Base-by-base conservation (phyloP, 495 filamentous ascomycete species). In the Penicillium silybi region DNA sequence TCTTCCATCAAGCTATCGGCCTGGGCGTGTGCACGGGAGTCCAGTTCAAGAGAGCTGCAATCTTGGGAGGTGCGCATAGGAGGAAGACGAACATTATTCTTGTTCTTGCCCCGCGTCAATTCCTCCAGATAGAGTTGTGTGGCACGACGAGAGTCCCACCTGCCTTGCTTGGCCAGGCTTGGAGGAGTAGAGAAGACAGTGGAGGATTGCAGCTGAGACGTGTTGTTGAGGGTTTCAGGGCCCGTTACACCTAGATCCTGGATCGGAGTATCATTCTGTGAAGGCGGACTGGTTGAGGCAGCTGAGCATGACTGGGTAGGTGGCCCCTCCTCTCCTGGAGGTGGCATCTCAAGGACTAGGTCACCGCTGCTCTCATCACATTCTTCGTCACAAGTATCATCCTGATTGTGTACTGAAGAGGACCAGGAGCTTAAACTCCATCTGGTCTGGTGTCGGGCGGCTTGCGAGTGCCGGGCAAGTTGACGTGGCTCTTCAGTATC, bases 361-460 rank as follows among this genome's bases (percentile, higher is more conserved):
- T 71, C 69, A 46, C 72, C 66, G 4, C 57, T 56, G 42, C 62
- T 69, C 6, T 61, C 64, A 9, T 75, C 69, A 25, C 63, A 68
- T 47, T 67, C 67, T 8, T 68, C 73, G 38, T 74, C 68, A 13
- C 49, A 61, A 5, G 64, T 61, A n/a, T 71, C 75, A 27, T 67
- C 52, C 25, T 72, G 71, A 26, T 79, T 67, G 37, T 63, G 68
- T 40, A 69, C 52, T 18, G 76, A 80, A 11, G 74, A 79, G 1
- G 76, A 76, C 77, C 78, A 81, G 19, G 78, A 80, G 40, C 75
- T 72, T 59, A 74, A 72, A 43, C 76, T 80, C 78, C 76, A 80
- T 41, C 75, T 53, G 50, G 71, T 72, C 1, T 64, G 57, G 19
- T 54, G 62, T 13, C 67, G 60, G 19, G 38, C 46, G n/a, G 55